Conservation (phyloP, 2,329 filamentous ascomycete species). For the Arthrobotrys iridis region DNA sequence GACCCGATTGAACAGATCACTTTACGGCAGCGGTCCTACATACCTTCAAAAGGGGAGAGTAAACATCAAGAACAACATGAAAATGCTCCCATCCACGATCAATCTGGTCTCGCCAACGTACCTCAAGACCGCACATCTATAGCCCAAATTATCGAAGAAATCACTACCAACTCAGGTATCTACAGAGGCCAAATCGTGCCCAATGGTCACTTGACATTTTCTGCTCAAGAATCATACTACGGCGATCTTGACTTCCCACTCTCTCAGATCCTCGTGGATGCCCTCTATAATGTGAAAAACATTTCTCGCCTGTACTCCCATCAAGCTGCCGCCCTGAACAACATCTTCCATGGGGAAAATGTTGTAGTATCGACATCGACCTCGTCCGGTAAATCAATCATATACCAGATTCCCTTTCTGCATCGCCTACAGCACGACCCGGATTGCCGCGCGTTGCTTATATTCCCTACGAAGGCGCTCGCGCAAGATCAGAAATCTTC, state of each 20-base stretch:
- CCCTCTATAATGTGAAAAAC: slow-evolving; percentile 87
- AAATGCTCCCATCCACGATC: slow-evolving; percentile 56
- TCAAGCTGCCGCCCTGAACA: slow-evolving; percentile 92
- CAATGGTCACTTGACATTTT: slow-evolving; percentile 89
- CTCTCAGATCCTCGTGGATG: slow-evolving; percentile 93
- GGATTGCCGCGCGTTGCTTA: slow-evolving; percentile 88
- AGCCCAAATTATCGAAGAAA: slow-evolving; percentile 82
- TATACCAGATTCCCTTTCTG: slow-evolving; percentile 93
- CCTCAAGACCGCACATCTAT: slow-evolving; percentile 82
- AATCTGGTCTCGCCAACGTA: slow-evolving; percentile 69
- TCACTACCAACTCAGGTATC: slow-evolving; percentile 79
- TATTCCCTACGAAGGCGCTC: slow-evolving; percentile 95
- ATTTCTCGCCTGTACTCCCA: slow-evolving; percentile 90
- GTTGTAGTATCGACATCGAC: slow-evolving; percentile 95
- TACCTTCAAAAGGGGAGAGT: slow-evolving; percentile 62
- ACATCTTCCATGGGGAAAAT: slow-evolving; percentile 80
- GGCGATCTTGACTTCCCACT: slow-evolving; percentile 86
- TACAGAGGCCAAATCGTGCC: slow-evolving; percentile 93
- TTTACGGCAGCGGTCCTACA: slow-evolving; percentile 63
- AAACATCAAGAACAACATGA: slow-evolving; percentile 26
- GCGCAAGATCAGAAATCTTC: slow-evolving; percentile 94
- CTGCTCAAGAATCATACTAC: slow-evolving; percentile 81
- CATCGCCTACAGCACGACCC: slow-evolving; percentile 82
- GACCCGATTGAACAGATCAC: slow-evolving; percentile 76
- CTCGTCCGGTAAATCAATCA: slow-evolving; percentile 96